Conservation (phyloP, 2,329 filamentous ascomycete species). For the Rhexocercosporidium sp. region DNA sequence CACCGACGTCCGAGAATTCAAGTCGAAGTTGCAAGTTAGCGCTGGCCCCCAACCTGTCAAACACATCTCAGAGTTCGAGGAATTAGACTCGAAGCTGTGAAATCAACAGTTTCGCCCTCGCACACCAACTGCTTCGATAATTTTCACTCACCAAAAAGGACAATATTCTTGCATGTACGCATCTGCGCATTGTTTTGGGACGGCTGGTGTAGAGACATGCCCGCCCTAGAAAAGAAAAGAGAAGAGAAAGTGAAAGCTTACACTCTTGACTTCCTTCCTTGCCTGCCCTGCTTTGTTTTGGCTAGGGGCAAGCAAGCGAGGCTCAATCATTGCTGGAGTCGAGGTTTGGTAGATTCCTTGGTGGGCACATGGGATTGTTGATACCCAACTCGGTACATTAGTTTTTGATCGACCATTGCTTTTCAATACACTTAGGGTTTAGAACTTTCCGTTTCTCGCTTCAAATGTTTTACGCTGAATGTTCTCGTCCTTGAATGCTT, state of each 20-base stretch:
- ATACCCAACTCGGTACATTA: constrained; percentile 8
- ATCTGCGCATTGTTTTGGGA: not conserved
- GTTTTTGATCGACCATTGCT: not conserved
- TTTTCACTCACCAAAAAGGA: not conserved
- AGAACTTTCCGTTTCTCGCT: not conserved
- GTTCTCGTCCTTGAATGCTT: too few species aligned
- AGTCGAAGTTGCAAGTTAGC: constrained; percentile 74
- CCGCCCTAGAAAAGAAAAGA: not conserved
- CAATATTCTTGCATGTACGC: not conserved
- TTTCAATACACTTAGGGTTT: not conserved
- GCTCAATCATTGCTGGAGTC: constrained; percentile 9
- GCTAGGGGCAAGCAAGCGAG: constrained; percentile 6
- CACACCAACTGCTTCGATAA: not conserved
- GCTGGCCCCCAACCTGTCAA: constrained; percentile 73
- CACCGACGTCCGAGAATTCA: constrained; percentile 80
- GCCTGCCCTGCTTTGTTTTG: constrained; percentile 1
- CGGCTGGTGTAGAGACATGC: not conserved
- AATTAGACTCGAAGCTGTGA: constrained; percentile 76
- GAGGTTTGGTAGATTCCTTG: constrained; percentile 11
- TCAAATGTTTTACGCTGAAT: too few species aligned
- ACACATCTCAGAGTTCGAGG: constrained; percentile 84
- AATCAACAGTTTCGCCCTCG: not conserved
- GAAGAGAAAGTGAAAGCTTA: not conserved
- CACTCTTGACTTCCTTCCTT: not conserved
- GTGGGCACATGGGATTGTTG: constrained; percentile 5